Conservation (phyloP, 1,284 basidiomycete genomes). For the Cutaneotrichosporon sp. region DNA sequence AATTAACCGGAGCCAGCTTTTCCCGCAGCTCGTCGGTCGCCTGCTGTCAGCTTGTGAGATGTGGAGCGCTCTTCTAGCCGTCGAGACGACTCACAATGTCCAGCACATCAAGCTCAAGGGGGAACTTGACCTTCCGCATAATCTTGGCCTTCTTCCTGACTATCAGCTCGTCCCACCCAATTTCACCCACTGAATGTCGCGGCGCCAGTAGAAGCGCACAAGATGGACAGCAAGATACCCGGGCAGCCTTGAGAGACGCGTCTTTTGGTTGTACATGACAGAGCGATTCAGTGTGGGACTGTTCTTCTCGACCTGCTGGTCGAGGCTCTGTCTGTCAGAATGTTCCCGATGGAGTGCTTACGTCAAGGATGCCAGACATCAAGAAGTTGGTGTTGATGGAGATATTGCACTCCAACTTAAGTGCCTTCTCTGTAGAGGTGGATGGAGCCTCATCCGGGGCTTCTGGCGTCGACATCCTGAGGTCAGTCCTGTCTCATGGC, state of each 20-base stretch:
- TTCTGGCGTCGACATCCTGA: conserved; percentile 74
- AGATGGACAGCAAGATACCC: conserved; percentile 50
- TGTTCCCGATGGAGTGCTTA: conserved; percentile 45
- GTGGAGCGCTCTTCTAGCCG: no score
- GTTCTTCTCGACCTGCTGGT: conserved; percentile 79
- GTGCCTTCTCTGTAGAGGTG: conserved; percentile 63
- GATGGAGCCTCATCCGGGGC: conserved; percentile 71
- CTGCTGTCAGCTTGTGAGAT: not conserved
- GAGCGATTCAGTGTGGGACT: conserved; percentile 73
- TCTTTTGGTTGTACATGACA: conserved; percentile 76
- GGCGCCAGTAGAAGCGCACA: conserved; percentile 87
- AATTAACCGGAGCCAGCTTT: conserved; percentile 66
- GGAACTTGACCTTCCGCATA: conserved; percentile 94
- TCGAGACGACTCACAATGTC: conserved; percentile 58
- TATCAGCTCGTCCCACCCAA: not conserved
- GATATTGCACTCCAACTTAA: conserved; percentile 94
- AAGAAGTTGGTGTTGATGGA: conserved; percentile 80
- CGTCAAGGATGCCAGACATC: conserved; percentile 77
- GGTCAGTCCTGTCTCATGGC: no score
- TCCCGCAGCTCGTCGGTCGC: conserved; percentile 68
- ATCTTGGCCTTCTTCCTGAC: conserved; percentile 69
- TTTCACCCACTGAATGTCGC: conserved; percentile 55
- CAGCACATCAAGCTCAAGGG: conserved; percentile 68
- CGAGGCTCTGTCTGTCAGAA: conserved; percentile 58
- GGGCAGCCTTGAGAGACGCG: conserved; percentile 78